Evolutionary conservation across 441 rosid genomes (phyloP).

Genomic region (Eutrema salsugineum): DNA sequence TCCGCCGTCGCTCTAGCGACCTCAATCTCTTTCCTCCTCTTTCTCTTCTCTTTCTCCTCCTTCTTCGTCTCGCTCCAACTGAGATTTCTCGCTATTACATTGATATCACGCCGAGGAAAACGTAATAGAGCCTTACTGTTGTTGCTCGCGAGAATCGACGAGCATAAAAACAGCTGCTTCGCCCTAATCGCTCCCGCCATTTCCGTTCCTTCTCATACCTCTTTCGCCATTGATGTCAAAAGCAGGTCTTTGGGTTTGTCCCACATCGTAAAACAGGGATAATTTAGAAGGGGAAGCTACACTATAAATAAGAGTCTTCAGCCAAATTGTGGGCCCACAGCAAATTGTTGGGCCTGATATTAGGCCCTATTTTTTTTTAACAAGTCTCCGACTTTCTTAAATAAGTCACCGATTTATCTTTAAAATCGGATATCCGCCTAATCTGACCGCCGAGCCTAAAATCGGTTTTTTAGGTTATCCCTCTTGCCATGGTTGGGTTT

Average conservation of each 20-base stretch:
- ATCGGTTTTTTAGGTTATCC: no score
- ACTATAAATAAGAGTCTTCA: no score
- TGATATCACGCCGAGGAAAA: constrained; percentile 19
- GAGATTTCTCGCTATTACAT: constrained; percentile 23
- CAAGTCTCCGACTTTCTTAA: no score
- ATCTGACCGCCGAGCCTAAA: no score
- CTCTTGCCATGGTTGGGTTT: constrained; percentile 60
- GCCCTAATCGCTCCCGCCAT: constrained; percentile 31
- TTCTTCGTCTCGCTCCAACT: constrained; percentile 27
- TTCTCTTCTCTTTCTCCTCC: constrained; percentile 28
- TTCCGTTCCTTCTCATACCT: constrained; percentile 24
- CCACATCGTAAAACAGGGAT: no score
- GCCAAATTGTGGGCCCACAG: no score
- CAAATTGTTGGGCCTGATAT: no score
- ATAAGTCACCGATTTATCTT: no score
- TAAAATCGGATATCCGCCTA: no score
- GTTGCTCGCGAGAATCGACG: constrained; percentile 13
- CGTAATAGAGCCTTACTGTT: not conserved
- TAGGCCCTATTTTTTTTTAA: no score
- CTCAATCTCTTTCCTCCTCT: constrained; percentile 29
- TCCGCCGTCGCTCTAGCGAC: constrained; percentile 12
- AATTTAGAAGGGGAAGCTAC: no score
- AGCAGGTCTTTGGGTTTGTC: no score
- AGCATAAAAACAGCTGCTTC: constrained; percentile 24
- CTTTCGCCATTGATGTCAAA: constrained; percentile 20